These are phyloP conservation scores for Copromyces sp. DNA, from an alignment of 495 filamentous ascomycete species.

Conservation along the genomic window DNA sequence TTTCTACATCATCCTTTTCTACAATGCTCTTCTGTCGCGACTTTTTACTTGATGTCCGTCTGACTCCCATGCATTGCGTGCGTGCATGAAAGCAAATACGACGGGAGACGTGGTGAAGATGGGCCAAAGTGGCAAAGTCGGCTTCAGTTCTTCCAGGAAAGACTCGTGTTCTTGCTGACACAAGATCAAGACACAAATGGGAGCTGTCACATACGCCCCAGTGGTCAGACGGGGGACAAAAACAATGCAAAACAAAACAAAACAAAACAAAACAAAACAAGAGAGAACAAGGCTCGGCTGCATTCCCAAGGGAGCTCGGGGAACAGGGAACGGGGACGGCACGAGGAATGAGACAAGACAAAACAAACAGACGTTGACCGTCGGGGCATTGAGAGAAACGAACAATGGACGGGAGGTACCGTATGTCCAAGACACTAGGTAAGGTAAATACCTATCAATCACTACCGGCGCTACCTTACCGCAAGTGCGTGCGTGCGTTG, in stretches of 20 bases:
- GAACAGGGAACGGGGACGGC: background rate
- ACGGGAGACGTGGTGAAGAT: background rate
- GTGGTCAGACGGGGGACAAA: too few species aligned
- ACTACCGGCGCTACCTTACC: background rate
- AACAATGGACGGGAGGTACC: too few species aligned
- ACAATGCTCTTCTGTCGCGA: background rate
- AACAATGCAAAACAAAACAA: background rate
- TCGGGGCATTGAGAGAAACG: too few species aligned
- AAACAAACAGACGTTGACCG: background rate
- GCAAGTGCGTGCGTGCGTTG: background rate
- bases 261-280: background rate
- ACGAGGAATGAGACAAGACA: background rate
- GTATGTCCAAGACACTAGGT: background rate
- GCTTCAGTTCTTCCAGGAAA: background rate
- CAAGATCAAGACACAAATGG: too few species aligned
- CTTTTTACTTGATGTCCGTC: background rate
- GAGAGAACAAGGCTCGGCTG: background rate
- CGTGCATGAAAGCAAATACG: background rate
- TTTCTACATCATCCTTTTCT: too few species aligned
- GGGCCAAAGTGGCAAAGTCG: background rate
- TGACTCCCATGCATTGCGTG: background rate
- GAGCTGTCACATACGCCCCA: too few species aligned
- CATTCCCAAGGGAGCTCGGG: background rate
- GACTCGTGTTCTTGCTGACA: too few species aligned
- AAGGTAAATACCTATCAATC: too few species aligned